phyloP scores from a whole-genome alignment of 257 asterid genomes.

The Nemophila menziesii region DNA sequence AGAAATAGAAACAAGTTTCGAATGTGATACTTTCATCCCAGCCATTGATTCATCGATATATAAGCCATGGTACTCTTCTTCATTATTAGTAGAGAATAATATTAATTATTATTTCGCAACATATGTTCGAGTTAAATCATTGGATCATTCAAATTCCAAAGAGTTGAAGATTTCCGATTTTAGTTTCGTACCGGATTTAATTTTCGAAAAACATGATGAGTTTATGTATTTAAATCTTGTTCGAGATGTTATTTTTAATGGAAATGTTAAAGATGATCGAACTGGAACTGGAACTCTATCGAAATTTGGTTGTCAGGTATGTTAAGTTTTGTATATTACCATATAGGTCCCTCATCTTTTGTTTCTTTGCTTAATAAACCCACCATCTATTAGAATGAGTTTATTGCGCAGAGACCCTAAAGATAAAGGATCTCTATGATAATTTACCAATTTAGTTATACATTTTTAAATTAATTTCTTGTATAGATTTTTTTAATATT shows the following conservation, averaged over 20 bases:
- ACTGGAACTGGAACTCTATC: constrained; percentile 77
- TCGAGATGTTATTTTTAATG: constrained; percentile 51
- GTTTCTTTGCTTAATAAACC: constrained; percentile 1
- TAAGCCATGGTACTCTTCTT: constrained; percentile 66
- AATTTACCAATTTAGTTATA: no score
- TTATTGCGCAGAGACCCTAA: no score
- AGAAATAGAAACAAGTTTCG: constrained; percentile 36
- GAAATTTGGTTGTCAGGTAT: constrained; percentile 78
- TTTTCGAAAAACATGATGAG: constrained; percentile 63
- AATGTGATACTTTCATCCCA: constrained; percentile 67
- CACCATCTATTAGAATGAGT: background rate
- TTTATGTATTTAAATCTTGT: constrained; percentile 46
- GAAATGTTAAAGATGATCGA: constrained; percentile 52
- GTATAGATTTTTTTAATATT: constrained; percentile 9
- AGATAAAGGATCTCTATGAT: background rate
- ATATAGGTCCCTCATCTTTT: background rate
- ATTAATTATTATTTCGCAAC: constrained; percentile 39
- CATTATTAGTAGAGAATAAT: constrained; percentile 41
- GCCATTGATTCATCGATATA: constrained; percentile 40
- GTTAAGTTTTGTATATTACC: background rate
- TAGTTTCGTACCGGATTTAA: constrained; percentile 42
- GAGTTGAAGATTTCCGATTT: constrained; percentile 26
- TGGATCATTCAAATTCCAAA: constrained; percentile 20
- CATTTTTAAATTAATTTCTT: background rate
- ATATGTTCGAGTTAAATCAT: constrained; percentile 36